A percentile compares a stretch with the other conserved stretches of the same genome.
Conservation (phyloP, 768 basidiomycete genomes). For the Suillus weaverae region DNA sequence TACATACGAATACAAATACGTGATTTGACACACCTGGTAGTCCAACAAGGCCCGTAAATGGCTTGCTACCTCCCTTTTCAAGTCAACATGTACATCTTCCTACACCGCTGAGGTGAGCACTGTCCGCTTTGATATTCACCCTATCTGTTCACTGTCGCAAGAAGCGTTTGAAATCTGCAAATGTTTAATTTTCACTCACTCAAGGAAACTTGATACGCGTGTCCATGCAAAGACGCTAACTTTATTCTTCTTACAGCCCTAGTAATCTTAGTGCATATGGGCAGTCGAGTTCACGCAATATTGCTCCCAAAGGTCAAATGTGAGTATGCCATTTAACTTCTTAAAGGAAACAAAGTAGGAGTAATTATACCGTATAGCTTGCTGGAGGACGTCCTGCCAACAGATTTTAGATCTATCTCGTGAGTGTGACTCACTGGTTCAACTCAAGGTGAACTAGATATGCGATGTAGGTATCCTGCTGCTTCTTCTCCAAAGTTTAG, state of each 20-base stretch:
- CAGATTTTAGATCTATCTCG: constrained; percentile 23
- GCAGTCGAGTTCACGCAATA: constrained; percentile 16
- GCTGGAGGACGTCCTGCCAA: constrained; percentile 17
- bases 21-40: not conserved
- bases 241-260: constrained; percentile 29
- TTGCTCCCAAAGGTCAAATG: constrained; percentile 16
- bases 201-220: not conserved
- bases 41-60: constrained; percentile 6
- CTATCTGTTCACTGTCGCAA: not conserved
- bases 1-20: not conserved
- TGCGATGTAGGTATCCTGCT: constrained; percentile 18
- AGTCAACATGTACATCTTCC: constrained; percentile 26
- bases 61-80: constrained; percentile 11
- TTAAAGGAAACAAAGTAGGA: not conserved
- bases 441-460: constrained; percentile 1
- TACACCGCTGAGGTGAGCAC: constrained; percentile 31
- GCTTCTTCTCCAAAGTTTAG: constrained; percentile 19
- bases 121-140: not conserved
- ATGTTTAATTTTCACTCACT: not conserved
- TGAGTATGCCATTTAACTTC: constrained; percentile 13
- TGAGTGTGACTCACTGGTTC: constrained; percentile 16
- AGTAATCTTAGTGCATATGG: constrained; percentile 34
- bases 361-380: not conserved
- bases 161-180: not conserved
- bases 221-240: constrained; percentile 7